phyloP scores from a whole-genome alignment of 768 basidiomycete genomes.

The Chiua virens region DNA sequence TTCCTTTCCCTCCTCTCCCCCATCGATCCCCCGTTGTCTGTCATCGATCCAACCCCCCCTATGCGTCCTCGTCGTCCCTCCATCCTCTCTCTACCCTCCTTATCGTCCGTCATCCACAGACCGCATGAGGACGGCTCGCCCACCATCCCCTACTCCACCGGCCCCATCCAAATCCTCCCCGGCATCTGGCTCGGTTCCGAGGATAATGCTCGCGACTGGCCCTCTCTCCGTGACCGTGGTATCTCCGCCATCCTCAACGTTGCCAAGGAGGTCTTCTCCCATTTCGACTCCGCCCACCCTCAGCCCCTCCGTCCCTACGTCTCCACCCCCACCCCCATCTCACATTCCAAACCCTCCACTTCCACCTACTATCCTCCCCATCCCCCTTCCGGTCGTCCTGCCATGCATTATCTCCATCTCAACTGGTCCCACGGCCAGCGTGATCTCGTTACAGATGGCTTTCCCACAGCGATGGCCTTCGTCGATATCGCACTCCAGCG shows the following conservation, averaged over 20 bases:
- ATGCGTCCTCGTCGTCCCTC: conserved; percentile 63
- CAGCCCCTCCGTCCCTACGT: conserved; percentile 58
- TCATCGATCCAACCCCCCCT: conserved; percentile 30
- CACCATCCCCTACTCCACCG: conserved; percentile 70
- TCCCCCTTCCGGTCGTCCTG: conserved; percentile 65
- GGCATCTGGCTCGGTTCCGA: conserved; percentile 90
- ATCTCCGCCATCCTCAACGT: conserved; percentile 88
- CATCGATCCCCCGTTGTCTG: conserved; percentile 34
- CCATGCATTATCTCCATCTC: conserved; percentile 86
- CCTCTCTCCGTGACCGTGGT: conserved; percentile 61
- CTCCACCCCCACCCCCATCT: conserved; percentile 66
- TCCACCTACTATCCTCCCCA: conserved; percentile 69
- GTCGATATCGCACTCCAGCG: conserved; percentile 74
- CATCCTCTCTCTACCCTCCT: conserved; percentile 65
- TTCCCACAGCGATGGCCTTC: conserved; percentile 78
- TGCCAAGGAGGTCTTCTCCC: conserved; percentile 85
- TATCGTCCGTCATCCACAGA: conserved; percentile 56
- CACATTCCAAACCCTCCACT: conserved; percentile 34
- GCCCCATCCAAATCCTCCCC: conserved; percentile 83
- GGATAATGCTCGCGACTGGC: conserved; percentile 87
- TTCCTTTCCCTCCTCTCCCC: conserved; percentile 44
- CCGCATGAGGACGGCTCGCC: conserved; percentile 64
- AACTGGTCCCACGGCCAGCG: conserved; percentile 94
- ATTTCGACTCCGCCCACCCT: conserved; percentile 51
- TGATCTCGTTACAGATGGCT: conserved; percentile 78